Evolutionary conservation across 306 rosid species (phyloP), one percentile per base, ranked within the genome.

Genomic region (Glycine tomentella): DNA sequence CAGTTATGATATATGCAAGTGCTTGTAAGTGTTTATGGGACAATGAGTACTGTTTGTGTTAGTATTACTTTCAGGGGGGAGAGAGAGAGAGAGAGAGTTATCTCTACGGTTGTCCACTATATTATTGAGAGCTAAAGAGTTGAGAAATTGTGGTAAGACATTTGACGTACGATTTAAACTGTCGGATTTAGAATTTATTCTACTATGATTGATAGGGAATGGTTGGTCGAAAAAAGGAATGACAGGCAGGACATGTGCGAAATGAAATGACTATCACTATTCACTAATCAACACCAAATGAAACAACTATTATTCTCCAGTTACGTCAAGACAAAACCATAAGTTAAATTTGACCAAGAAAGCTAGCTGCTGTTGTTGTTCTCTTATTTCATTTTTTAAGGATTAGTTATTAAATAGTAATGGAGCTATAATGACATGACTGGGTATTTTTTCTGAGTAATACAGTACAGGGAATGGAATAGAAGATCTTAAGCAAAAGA

Each of bases 341-440:
- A 65, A 75, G 44, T 59, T 59, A 70, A 61, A 69, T 58, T 57
- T 49, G 78, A 72, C 56, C 53, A 13, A 48, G 61, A 78, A 33
- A 48, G 83, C 15, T 34, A 8, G 45, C 45, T 42, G 31, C 31
- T 25, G n/a, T n/a, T n/a, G 77, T 76, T 72, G 64, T 72, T 79
- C 36, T 71, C 31, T 58, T 20, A 52, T 79, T 86, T 83, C 63
- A 11, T 48, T 80, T n/a, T 25, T 25, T 33, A 56, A 78, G 74
- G 65, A 72, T 70, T 49, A 56, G 57, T 71, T 75, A 76, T 71
- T 75, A 76, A 64, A 83, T 80, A 9, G 75, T 57, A 42, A 82
- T 64, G 68, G 25, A 63, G 48, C 69, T 75, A 70, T 34, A 77
- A 75, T 72, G 78, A 76, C 76, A 57, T 77, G 38, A 58, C 64